These are phyloP conservation scores for Penicillium dipodomyicola DNA, from an alignment of 495 filamentous ascomycete species.

Conservation along the genomic window DNA sequence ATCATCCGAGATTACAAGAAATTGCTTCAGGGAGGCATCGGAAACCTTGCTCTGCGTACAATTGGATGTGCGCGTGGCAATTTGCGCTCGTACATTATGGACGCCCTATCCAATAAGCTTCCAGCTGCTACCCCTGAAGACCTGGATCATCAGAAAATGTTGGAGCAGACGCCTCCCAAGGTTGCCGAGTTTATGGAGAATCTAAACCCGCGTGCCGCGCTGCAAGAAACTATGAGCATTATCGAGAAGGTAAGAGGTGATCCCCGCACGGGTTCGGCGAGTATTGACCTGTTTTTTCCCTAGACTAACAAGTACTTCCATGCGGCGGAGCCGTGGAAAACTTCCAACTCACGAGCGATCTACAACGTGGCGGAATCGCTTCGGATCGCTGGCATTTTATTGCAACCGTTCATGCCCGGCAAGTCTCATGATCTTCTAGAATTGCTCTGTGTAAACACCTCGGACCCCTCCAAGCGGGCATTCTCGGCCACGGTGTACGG, in stretches of 20 bases:
- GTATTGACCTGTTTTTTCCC: constrained; percentile 9
- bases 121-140: constrained; percentile 30
- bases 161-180: constrained; percentile 35
- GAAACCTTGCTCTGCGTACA: constrained; percentile 73
- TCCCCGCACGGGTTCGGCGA: constrained; percentile 14
- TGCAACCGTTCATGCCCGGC: constrained; percentile 89
- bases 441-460: constrained; percentile 64
- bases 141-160: constrained; percentile 30
- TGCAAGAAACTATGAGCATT: constrained; percentile 64
- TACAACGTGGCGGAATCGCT: constrained; percentile 75
- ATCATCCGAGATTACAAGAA: constrained; percentile 80
- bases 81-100: constrained; percentile 52
- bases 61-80: constrained; percentile 65
- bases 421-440: constrained; percentile 75
- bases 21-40: constrained; percentile 66
- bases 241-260: constrained; percentile 50
- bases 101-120: constrained; percentile 35
- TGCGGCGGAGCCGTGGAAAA: constrained; percentile 56
- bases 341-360: constrained; percentile 51
- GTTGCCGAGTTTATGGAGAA: constrained; percentile 60
- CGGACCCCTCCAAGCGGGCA: constrained; percentile 47
- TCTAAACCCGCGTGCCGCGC: constrained; percentile 60
- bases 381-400: constrained; percentile 74
- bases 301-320: constrained; percentile 74
- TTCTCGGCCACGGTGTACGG: constrained; percentile 55